Percentiles rank a stretch among this genome's conserved stretches.
Conservation (phyloP, 202 grass and related monocot genomes). For the Dendrocalamus latiflorus region DNA sequence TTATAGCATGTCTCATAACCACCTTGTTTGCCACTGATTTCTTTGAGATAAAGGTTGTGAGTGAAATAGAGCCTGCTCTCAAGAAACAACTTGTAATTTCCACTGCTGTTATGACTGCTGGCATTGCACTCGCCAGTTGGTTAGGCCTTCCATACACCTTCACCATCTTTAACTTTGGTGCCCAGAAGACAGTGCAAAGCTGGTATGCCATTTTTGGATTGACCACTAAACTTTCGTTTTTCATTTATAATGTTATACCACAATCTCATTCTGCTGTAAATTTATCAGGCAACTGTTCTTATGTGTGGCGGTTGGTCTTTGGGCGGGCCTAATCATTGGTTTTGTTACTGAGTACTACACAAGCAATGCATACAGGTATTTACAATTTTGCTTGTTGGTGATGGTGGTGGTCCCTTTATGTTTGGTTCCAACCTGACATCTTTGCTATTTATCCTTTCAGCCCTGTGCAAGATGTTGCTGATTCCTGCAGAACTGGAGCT, state of each 20-base stretch:
- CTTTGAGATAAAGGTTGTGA: conserved; percentile 64
- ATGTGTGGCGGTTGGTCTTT: no score
- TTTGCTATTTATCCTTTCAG: conserved; percentile 45
- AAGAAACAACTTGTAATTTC: conserved; percentile 76
- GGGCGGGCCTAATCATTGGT: no score
- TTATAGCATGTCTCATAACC: conserved; percentile 71
- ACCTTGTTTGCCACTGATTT: conserved; percentile 80
- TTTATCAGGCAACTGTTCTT: no score
- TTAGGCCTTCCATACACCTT: conserved; percentile 62
- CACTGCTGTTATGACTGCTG: conserved; percentile 64
- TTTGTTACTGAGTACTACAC: no score
- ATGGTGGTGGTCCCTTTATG: neutral
- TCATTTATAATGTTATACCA: no score
- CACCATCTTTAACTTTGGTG: no score
- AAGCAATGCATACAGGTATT: no score
- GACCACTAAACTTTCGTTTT: no score
- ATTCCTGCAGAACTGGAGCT: conserved; percentile 94
- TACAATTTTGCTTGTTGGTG: no score
- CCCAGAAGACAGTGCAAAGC: conserved; percentile 66
- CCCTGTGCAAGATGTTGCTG: conserved; percentile 94
- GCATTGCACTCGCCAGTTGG: conserved; percentile 73
- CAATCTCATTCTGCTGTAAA: no score
- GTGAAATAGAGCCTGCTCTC: conserved; percentile 69
- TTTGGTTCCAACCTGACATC: conserved; percentile 3
- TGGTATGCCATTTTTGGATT: conserved; percentile 39